phyloP scores from a whole-genome alignment of 257 asterid genomes.

The Nemophila menziesii region DNA sequence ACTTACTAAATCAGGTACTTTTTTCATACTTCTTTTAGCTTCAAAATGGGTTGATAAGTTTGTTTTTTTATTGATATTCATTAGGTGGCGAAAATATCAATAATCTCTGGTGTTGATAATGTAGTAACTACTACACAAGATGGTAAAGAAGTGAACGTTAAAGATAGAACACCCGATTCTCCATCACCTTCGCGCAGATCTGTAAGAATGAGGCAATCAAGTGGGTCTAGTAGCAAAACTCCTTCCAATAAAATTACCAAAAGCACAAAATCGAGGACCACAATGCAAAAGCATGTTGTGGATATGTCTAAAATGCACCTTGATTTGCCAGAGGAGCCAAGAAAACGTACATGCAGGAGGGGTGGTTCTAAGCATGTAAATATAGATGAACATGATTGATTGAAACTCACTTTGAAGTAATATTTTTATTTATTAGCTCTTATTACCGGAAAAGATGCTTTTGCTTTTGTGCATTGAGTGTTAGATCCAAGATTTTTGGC shows the following conservation, averaged over 20 bases:
- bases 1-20: constrained; percentile 57
- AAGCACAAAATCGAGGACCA: constrained; percentile 2
- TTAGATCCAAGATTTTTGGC: no score
- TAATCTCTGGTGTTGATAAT: constrained; percentile 23
- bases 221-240: constrained; percentile 23
- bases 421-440: background rate
- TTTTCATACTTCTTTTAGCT: constrained; percentile 3
- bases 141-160: constrained; percentile 10
- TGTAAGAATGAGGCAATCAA: constrained; percentile 10
- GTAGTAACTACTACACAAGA: constrained; percentile 9
- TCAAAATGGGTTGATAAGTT: constrained; percentile 7
- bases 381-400: constrained; percentile 9
- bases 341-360: constrained; percentile 35
- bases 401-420: background rate
- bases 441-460: no score
- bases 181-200: constrained; percentile 21
- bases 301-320: constrained; percentile 15
- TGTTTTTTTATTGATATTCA: constrained; percentile 12
- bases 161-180: constrained; percentile 17
- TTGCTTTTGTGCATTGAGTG: no score
- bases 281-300: constrained; percentile 12
- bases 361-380: constrained; percentile 8
- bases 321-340: constrained; percentile 19
- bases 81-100: constrained; percentile 34
- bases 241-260: constrained; percentile 17